Conservation (phyloP, 495 filamentous ascomycete genomes). For the Penicillium angulare region DNA sequence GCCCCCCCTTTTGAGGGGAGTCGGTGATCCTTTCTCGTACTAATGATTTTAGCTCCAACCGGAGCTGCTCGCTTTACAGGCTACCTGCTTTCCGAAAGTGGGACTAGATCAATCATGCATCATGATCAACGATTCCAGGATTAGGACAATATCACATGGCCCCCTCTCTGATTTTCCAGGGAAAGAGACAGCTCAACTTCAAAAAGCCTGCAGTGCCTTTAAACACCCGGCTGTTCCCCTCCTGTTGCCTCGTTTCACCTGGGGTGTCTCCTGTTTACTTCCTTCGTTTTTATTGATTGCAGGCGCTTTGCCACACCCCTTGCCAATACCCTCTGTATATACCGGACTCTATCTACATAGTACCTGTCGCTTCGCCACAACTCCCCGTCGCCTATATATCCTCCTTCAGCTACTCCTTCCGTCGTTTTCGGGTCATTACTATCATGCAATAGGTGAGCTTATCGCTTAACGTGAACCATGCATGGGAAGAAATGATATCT, state of each 20-base stretch:
- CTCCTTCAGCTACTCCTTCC: background rate
- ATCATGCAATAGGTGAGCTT: conserved; percentile 16
- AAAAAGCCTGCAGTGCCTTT: conserved; percentile 7
- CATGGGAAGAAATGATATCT: conserved; percentile 5
- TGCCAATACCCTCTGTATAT: conserved; percentile 16
- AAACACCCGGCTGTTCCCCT: conserved; percentile 12
- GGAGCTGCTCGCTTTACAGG: conserved; percentile 17
- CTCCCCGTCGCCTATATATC: conserved; percentile 8
- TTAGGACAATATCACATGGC: background rate
- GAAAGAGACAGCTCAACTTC: conserved; percentile 26
- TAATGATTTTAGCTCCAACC: conserved; percentile 22
- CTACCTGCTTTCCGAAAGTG: conserved; percentile 17
- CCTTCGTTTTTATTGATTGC: conserved; percentile 1
- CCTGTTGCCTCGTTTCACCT: conserved; percentile 19
- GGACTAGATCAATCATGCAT: conserved; percentile 17
- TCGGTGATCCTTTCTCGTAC: conserved; percentile 2
- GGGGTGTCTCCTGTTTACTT: background rate
- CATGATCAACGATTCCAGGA: conserved; percentile 16
- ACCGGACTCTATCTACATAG: conserved; percentile 21
- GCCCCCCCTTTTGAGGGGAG: conserved; percentile 6
- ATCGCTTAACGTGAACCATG: background rate
- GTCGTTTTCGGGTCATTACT: background rate
- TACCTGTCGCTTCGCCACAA: conserved; percentile 10
- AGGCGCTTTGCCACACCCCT: conserved; percentile 1
- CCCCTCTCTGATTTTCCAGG: conserved; percentile 11